Conservation (phyloP, 2,329 filamentous ascomycete species). For the Fusarium dimerum region DNA sequence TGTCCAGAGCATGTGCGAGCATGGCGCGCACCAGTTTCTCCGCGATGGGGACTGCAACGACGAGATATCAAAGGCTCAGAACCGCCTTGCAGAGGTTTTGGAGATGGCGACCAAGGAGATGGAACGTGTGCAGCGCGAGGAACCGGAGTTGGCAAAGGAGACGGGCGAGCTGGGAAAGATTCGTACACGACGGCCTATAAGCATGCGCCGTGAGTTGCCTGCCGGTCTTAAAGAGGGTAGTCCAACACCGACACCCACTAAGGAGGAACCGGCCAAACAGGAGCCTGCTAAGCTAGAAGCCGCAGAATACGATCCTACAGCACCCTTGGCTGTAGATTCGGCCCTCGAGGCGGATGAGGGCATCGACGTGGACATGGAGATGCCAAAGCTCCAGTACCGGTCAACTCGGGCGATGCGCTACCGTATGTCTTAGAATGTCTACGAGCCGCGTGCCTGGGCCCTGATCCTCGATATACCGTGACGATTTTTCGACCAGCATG, state of each 20-base stretch:
- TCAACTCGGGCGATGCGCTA: constrained; percentile 43
- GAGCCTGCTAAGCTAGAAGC: constrained; percentile 28
- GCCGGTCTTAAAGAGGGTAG: constrained; percentile 31
- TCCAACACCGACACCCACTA: constrained; percentile 13
- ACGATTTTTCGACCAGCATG: neutral
- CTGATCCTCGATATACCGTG: constrained; percentile 16
- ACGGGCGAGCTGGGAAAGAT: constrained; percentile 41
- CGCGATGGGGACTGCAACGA: constrained; percentile 81
- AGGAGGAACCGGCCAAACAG: constrained; percentile 24
- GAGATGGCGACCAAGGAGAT: constrained; percentile 62
- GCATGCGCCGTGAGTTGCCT: constrained; percentile 50
- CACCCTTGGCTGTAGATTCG: constrained; percentile 36
- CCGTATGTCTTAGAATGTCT: constrained; percentile 30
- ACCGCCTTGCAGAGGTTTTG: constrained; percentile 64
- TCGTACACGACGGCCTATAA: constrained; percentile 54
- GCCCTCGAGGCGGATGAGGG: constrained; percentile 45
- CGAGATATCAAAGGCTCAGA: constrained; percentile 71
- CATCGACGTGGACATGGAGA: constrained; percentile 39
- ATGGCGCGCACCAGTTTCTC: constrained; percentile 86
- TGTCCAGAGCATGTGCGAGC: constrained; percentile 80
- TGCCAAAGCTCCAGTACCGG: constrained; percentile 43
- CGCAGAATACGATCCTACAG: constrained; percentile 20
- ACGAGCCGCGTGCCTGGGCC: constrained; percentile 20
- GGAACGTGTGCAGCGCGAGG: constrained; percentile 55
- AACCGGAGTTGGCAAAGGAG: constrained; percentile 45